Conservation (phyloP, 2,329 filamentous ascomycete species). For the Fusarium buxicola region DNA sequence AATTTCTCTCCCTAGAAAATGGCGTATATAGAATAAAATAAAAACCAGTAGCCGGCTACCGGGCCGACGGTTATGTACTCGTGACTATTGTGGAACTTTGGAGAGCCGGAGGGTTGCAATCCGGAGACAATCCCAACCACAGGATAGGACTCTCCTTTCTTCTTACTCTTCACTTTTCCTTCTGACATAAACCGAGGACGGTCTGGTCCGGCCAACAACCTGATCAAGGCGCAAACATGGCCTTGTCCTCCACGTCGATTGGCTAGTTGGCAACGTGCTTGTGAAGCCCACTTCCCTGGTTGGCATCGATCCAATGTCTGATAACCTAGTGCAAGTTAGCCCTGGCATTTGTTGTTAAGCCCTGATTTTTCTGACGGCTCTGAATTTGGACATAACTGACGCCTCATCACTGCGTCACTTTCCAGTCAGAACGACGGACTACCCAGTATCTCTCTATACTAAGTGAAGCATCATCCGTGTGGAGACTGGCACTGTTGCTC, state of each 20-base stretch:
- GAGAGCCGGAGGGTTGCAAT: slow-evolving; percentile 17
- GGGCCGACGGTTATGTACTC: slow-evolving; percentile 25
- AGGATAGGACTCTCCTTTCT: slow-evolving; percentile 7
- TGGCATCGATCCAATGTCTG: slow-evolving; percentile 13
- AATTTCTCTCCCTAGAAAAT: background rate
- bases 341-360: slow-evolving; percentile 1
- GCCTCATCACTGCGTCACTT: slow-evolving; percentile 32
- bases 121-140: slow-evolving; percentile 1
- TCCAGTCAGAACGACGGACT: slow-evolving; percentile 14
- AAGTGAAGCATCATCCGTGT: slow-evolving; percentile 20
- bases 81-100: slow-evolving; percentile 1
- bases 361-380: slow-evolving; percentile 1
- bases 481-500: slow-evolving; percentile 2
- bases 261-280: slow-evolving; percentile 23
- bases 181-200: slow-evolving; percentile 25
- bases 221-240: slow-evolving; percentile 38
- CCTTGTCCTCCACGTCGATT: slow-evolving; percentile 27
- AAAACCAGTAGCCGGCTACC: slow-evolving; percentile 22
- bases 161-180: slow-evolving; percentile 1
- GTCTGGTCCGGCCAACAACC: slow-evolving; percentile 40
- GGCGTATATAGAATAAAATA: background rate
- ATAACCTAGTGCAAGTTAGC: slow-evolving; percentile 17
- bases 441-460: slow-evolving; percentile 2
- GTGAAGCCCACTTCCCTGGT: slow-evolving; percentile 31
- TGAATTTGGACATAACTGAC: slow-evolving; percentile 10